Conservation (phyloP, 1,139 yeast species). For the Lodderomyces jiufengensis region DNA sequence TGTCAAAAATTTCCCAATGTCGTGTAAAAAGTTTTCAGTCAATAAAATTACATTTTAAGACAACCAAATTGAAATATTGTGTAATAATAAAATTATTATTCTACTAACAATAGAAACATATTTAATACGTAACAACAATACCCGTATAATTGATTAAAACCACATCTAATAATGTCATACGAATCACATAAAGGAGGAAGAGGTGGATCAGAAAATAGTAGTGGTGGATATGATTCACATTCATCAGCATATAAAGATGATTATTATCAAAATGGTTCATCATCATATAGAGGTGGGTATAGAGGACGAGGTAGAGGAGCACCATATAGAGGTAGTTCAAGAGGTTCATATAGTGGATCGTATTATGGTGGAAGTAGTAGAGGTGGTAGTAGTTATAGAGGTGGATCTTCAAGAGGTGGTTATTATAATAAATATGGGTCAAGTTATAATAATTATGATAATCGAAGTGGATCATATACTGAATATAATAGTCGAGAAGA, state of each 20-base stretch:
- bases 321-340: slow-evolving; percentile 17
- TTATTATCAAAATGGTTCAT: slow-evolving; percentile 3
- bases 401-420: slow-evolving; percentile 2
- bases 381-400: background rate
- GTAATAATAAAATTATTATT: too few species aligned
- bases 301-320: slow-evolving; percentile 4
- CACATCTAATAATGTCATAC: slow-evolving; percentile 7
- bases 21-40: too few species aligned
- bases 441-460: slow-evolving; percentile 1
- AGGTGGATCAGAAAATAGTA: slow-evolving; percentile 1
- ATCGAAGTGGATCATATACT: slow-evolving; percentile 6
- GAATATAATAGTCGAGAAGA: slow-evolving; percentile 1
- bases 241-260: slow-evolving; percentile 2
- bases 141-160: too few species aligned
- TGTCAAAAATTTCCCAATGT: too few species aligned
- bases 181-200: slow-evolving; percentile 1
- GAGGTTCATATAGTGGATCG: slow-evolving; percentile 21
- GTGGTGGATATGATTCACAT: slow-evolving; percentile 1
- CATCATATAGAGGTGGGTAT: slow-evolving; percentile 8
- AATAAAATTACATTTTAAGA: too few species aligned
- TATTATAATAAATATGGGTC: slow-evolving; percentile 1
- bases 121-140: too few species aligned
- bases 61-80: too few species aligned
- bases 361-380: slow-evolving; percentile 2
- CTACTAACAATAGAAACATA: too few species aligned